Percentiles rank a stretch among this genome's conserved stretches.
phyloP scores from a whole-genome alignment of 2,329 filamentous ascomycete species.

The Aureobasidium sp. region DNA sequence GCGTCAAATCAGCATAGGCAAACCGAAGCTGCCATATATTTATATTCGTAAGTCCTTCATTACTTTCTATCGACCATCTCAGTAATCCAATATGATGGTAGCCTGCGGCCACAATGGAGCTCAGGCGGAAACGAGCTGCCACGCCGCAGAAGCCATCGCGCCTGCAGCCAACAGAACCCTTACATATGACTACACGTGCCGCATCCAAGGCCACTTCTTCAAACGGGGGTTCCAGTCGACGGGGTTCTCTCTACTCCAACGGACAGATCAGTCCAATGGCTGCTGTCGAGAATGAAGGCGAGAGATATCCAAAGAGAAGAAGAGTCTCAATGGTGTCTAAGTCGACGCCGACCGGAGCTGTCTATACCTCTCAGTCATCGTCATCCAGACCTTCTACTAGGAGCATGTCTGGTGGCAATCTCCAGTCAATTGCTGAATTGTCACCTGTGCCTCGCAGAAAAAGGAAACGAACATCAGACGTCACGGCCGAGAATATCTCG shows the following conservation, averaged over 20 bases:
- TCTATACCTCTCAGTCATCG: conserved; percentile 14
- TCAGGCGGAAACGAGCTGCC: conserved; percentile 13
- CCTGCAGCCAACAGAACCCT: conserved; percentile 41
- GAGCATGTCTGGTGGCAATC: conserved; percentile 16
- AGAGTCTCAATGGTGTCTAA: conserved; percentile 17
- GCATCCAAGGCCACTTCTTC: conserved; percentile 18
- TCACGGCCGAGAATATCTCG: conserved; percentile 13
- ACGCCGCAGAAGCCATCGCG: conserved; percentile 16
- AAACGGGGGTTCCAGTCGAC: conserved; percentile 13
- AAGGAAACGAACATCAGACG: conserved; percentile 15
- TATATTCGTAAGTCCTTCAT: not conserved
- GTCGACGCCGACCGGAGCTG: conserved; percentile 14
- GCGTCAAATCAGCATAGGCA: not conserved
- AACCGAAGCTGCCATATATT: not conserved
- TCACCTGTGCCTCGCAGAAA: conserved; percentile 8
- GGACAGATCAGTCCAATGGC: conserved; percentile 5
- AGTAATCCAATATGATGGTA: conserved; percentile 10
- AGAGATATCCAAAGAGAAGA: conserved; percentile 18
- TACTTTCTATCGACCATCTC: not conserved
- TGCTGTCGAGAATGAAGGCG: conserved; percentile 1
- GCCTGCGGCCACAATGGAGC: conserved; percentile 15
- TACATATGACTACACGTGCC: conserved; percentile 41
- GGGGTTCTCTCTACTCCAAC: conserved; percentile 14
- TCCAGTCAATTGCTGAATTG: conserved; percentile 15
- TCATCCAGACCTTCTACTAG: conserved; percentile 17